Percentiles rank a stretch among this genome's conserved stretches.
Evolutionary conservation across 2,329 filamentous ascomycete species (phyloP).

Genomic region (Diaporthe ilicicola): DNA sequence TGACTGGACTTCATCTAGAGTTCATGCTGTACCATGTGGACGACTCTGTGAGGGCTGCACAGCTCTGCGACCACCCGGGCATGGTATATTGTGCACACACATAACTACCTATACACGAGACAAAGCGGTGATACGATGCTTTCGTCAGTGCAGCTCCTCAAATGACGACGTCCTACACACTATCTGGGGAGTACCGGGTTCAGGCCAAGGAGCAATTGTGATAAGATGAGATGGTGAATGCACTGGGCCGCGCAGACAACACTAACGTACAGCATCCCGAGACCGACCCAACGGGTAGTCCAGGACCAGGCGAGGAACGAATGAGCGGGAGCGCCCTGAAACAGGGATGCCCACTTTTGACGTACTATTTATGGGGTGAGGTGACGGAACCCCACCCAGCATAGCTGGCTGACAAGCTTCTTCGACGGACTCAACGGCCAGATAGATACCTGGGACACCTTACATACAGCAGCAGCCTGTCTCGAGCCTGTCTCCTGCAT

Average conservation of each 20-base stretch:
- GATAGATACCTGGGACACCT: neutral
- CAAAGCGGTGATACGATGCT: neutral
- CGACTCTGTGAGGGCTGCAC: neutral
- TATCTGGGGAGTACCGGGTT: neutral
- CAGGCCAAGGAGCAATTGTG: neutral
- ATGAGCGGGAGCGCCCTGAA: constrained; percentile 13
- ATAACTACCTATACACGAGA: neutral
- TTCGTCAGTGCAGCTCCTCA: neutral
- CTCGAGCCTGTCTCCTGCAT: constrained; percentile 1
- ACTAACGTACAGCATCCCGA: constrained; percentile 12
- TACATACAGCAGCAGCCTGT: constrained; percentile 9
- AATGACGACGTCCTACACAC: neutral
- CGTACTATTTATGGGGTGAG: constrained; percentile 14
- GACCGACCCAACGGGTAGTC: neutral
- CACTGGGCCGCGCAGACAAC: neutral
- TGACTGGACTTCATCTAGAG: neutral
- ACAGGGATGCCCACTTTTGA: constrained; percentile 25
- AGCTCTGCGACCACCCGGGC: neutral
- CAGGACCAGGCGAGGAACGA: neutral
- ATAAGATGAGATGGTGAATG: neutral
- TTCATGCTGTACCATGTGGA: neutral
- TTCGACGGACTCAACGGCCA: constrained; percentile 15
- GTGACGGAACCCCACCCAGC: constrained; percentile 21
- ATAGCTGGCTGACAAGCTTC: constrained; percentile 19
- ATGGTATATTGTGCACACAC: neutral